These are phyloP conservation scores for Mycena vulgaris DNA, from an alignment of 768 basidiomycete species.

Conservation along the genomic window DNA sequence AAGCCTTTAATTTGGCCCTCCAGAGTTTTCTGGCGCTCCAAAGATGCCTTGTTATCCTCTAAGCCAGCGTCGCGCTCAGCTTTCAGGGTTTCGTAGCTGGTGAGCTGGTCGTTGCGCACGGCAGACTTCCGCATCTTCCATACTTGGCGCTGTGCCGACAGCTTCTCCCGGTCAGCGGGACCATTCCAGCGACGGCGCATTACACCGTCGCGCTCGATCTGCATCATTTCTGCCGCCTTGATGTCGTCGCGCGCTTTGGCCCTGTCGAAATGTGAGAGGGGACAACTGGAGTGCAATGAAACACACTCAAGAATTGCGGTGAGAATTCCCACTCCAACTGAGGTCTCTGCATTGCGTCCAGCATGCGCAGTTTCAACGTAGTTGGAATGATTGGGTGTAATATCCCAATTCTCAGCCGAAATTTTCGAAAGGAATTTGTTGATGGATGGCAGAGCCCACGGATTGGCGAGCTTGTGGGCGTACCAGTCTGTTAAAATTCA, in stretches of 20 bases:
- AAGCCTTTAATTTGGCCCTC: not conserved
- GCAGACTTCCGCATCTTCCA: not conserved
- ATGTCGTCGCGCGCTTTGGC: slow-evolving; percentile 5
- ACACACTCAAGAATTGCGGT: slow-evolving; percentile 24
- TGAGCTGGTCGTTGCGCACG: not conserved
- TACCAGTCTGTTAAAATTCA: slow-evolving; percentile 37
- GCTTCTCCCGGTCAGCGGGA: not conserved
- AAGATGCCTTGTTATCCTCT: not conserved
- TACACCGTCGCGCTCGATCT: not conserved
- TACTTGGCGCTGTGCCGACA: not conserved
- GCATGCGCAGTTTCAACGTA: no score
- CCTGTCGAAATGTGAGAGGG: not conserved
- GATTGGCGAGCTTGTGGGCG: slow-evolving; percentile 35
- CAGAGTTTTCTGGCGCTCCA: not conserved
- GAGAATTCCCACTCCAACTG: slow-evolving; percentile 28
- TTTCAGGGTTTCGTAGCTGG: slow-evolving; percentile 1
- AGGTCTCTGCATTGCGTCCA: slow-evolving; percentile 31
- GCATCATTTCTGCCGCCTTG: not conserved
- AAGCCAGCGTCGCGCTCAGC: not conserved
- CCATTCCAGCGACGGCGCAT: slow-evolving; percentile 17
- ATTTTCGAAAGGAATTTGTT: slow-evolving; percentile 40
- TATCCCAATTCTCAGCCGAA: slow-evolving; percentile 25
- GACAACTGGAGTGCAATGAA: not conserved
- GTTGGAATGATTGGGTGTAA: slow-evolving; percentile 39
- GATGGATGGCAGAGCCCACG: slow-evolving; percentile 37